phyloP scores from a whole-genome alignment of 805 yeast species.

The Clavispora vitiphila region DNA sequence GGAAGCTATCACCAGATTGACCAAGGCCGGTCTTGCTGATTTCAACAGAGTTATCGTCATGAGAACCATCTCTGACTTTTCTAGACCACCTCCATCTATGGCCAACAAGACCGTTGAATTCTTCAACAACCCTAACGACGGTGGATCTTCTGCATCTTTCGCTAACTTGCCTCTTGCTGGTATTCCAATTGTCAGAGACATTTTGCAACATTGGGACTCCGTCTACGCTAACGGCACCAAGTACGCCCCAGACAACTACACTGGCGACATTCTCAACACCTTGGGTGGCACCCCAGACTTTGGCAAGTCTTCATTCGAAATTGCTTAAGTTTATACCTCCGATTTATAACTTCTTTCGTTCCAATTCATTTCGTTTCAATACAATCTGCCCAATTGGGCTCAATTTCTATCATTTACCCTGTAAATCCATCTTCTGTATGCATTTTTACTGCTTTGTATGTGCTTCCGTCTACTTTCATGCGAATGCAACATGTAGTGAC shows the following conservation, averaged over 20 bases:
- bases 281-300: constrained; percentile 43
- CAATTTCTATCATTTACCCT: too few relatives aligned
- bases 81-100: constrained; percentile 46
- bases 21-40: constrained; percentile 50
- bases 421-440: too few relatives aligned
- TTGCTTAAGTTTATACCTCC: constrained; percentile 15
- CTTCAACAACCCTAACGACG: constrained; percentile 46
- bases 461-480: too few relatives aligned
- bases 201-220: constrained; percentile 44
- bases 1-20: constrained; percentile 54
- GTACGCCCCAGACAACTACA: constrained; percentile 46
- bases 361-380: background rate
- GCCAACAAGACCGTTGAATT: constrained; percentile 43
- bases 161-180: constrained; percentile 52
- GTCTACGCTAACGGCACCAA: constrained; percentile 28
- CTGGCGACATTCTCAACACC: constrained; percentile 58
- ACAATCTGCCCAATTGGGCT: constrained; percentile 3
- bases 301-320: constrained; percentile 24
- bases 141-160: constrained; percentile 47
- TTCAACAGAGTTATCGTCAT: constrained; percentile 52
- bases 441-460: too few relatives aligned
- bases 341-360: background rate
- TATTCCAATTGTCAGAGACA: constrained; percentile 49
- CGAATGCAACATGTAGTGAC: too few relatives aligned
- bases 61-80: constrained; percentile 60